Evolutionary conservation across 805 yeast species (phyloP).

Genomic region (Saturnispora mendoncae): DNA sequence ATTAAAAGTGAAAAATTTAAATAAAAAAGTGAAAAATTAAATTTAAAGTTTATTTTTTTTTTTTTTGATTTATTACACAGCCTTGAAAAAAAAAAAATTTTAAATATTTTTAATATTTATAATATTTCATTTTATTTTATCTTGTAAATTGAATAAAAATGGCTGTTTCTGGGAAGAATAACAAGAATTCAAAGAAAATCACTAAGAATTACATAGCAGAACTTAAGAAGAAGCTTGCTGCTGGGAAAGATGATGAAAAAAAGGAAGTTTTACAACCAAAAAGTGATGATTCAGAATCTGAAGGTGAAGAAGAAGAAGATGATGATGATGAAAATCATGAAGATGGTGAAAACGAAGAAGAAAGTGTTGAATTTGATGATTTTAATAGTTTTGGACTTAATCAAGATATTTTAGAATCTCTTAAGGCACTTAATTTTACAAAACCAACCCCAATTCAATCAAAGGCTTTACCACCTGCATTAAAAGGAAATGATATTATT

Average conservation of each 20-base stretch:
- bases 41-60: too few species aligned
- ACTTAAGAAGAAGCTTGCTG: slow-evolving; percentile 23
- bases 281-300: slow-evolving; percentile 13
- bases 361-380: slow-evolving; percentile 13
- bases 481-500: slow-evolving; percentile 84
- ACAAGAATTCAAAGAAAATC: slow-evolving; percentile 12
- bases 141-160: not conserved
- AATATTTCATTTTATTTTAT: not conserved
- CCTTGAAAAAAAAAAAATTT: not conserved
- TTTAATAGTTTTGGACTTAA: slow-evolving; percentile 57
- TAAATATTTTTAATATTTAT: not conserved
- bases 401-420: slow-evolving; percentile 73
- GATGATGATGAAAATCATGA: slow-evolving; percentile 9
- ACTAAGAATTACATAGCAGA: slow-evolving; percentile 22
- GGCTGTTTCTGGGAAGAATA: slow-evolving; percentile 6
- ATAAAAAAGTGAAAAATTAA: not conserved
- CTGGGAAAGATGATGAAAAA: slow-evolving; percentile 12
- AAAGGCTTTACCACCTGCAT: slow-evolving; percentile 83
- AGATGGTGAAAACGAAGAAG: slow-evolving; percentile 8
- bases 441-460: slow-evolving; percentile 93
- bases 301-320: slow-evolving; percentile 15
- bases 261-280: slow-evolving; percentile 26
- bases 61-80: not conserved
- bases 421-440: slow-evolving; percentile 61
- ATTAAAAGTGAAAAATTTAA: not conserved